Percentiles rank a stretch among this genome's conserved stretches.
Evolutionary conservation across 192 early-diverging fungal species (phyloP).

Genomic region (Coemansia sp.): DNA sequence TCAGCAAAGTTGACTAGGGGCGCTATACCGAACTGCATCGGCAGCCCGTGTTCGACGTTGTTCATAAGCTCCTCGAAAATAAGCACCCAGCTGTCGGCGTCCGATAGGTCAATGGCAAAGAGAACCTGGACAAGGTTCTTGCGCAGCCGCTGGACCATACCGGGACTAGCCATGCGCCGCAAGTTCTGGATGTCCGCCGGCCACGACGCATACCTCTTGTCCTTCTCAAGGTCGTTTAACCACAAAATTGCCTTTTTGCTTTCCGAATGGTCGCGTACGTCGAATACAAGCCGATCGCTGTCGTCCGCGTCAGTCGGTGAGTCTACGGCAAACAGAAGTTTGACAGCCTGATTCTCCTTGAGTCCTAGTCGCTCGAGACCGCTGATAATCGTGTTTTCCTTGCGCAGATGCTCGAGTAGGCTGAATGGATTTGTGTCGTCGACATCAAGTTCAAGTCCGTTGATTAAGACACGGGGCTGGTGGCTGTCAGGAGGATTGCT

Average conservation of each 20-base stretch:
- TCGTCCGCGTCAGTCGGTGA: not conserved
- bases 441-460: conserved; percentile 59
- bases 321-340: conserved; percentile 17
- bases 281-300: conserved; percentile 52
- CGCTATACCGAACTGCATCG: conserved; percentile 84
- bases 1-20: conserved; percentile 56
- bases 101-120: conserved; percentile 71
- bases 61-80: conserved; percentile 62
- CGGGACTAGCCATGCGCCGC: conserved; percentile 59
- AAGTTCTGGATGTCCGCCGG: conserved; percentile 56
- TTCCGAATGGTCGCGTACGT: conserved; percentile 66
- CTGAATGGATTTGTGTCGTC: conserved; percentile 64
- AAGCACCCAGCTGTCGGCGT: conserved; percentile 51
- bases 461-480: conserved; percentile 56
- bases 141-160: conserved; percentile 73
- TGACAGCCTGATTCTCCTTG: conserved; percentile 22
- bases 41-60: conserved; percentile 67
- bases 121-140: conserved; percentile 76
- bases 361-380: conserved; percentile 50
- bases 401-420: conserved; percentile 57
- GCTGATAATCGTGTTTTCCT: conserved; percentile 53
- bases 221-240: conserved; percentile 93
- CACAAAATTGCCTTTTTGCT: conserved; percentile 64
- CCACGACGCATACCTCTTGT: conserved; percentile 72
- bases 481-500: conserved; percentile 13